These are phyloP conservation scores for Venturia asperata DNA, from an alignment of 2,329 filamentous ascomycete species.

Conservation along the genomic window DNA sequence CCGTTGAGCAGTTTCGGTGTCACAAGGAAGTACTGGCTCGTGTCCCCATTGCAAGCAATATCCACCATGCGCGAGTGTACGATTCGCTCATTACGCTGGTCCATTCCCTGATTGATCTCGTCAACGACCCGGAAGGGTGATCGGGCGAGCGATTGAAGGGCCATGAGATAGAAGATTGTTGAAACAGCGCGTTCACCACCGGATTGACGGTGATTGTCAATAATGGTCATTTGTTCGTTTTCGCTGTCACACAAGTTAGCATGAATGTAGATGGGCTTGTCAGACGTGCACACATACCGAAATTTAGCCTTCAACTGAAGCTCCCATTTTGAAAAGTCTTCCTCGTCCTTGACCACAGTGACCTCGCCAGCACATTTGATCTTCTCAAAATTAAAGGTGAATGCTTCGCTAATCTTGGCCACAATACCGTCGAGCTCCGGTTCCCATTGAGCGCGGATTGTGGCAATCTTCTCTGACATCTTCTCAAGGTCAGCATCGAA, in stretches of 20 bases:
- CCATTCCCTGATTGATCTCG: conserved; percentile 99
- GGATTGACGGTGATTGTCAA: conserved; percentile 89
- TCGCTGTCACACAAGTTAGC: conserved; percentile 47
- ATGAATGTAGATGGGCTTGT: neutral
- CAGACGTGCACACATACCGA: conserved; percentile 50
- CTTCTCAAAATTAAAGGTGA: conserved; percentile 85
- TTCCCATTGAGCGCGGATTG: conserved; percentile 71
- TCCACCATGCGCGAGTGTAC: conserved; percentile 98
- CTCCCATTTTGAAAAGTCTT: conserved; percentile 90
- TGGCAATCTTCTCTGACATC: conserved; percentile 52
- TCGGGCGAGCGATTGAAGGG: conserved; percentile 84
- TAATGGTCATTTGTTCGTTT: conserved; percentile 72
- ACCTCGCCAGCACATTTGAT: conserved; percentile 95
- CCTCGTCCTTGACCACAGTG: conserved; percentile 70
- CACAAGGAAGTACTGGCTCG: conserved; percentile 84
- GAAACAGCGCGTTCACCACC: conserved; percentile 93
- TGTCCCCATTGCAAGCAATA: conserved; percentile 79
- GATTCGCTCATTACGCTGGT: conserved; percentile 95
- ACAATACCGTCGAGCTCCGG: conserved; percentile 73
- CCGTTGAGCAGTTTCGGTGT: conserved; percentile 89
- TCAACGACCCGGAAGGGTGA: conserved; percentile 97
- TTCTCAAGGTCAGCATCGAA: conserved; percentile 53
- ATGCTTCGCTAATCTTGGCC: conserved; percentile 76
- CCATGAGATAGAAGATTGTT: conserved; percentile 99
- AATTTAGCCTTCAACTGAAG: conserved; percentile 95